Percentiles rank a stretch among this genome's conserved stretches.
These are phyloP conservation scores for Geotrichum cucujoidarum DNA, from an alignment of 1,139 yeast genomes.

Conservation along the genomic window DNA sequence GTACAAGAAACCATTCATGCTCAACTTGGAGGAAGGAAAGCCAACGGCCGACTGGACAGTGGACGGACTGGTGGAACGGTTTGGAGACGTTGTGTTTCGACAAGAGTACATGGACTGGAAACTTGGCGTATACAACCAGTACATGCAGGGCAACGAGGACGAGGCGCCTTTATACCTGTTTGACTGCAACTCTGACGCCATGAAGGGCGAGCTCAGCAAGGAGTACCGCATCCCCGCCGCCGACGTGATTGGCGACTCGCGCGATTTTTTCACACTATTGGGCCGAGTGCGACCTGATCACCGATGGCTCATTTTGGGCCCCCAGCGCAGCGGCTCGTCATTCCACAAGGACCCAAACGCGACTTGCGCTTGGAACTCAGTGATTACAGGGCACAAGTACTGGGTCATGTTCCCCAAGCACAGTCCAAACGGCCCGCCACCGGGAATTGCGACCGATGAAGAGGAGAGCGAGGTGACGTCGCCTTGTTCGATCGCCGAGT, in stretches of 20 bases:
- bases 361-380: slow-evolving; percentile 88
- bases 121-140: slow-evolving; percentile 54
- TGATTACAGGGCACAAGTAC: slow-evolving; percentile 65
- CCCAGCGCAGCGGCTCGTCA: slow-evolving; percentile 75
- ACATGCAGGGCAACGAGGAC: slow-evolving; percentile 58
- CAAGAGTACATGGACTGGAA: slow-evolving; percentile 87
- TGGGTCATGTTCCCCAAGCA: slow-evolving; percentile 88
- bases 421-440: slow-evolving; percentile 63
- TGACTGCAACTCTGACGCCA: slow-evolving; percentile 69
- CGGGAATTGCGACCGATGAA: slow-evolving; percentile 74
- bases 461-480: slow-evolving; percentile 88
- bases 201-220: slow-evolving; percentile 45
- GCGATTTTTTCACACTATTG: slow-evolving; percentile 36
- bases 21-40: slow-evolving; percentile 36
- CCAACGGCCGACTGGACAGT: slow-evolving; percentile 57
- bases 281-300: slow-evolving; percentile 71
- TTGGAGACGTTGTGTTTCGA: slow-evolving; percentile 59
- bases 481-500: slow-evolving; percentile 85
- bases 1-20: slow-evolving; percentile 62
- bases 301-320: slow-evolving; percentile 86
- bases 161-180: slow-evolving; percentile 82
- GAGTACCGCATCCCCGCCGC: slow-evolving; percentile 55
- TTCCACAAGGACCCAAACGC: slow-evolving; percentile 91
- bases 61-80: slow-evolving; percentile 45
- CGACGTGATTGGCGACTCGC: slow-evolving; percentile 39